Evolutionary conservation across 805 yeast species (phyloP).

Genomic region (Yamadazyma nakazawae): DNA sequence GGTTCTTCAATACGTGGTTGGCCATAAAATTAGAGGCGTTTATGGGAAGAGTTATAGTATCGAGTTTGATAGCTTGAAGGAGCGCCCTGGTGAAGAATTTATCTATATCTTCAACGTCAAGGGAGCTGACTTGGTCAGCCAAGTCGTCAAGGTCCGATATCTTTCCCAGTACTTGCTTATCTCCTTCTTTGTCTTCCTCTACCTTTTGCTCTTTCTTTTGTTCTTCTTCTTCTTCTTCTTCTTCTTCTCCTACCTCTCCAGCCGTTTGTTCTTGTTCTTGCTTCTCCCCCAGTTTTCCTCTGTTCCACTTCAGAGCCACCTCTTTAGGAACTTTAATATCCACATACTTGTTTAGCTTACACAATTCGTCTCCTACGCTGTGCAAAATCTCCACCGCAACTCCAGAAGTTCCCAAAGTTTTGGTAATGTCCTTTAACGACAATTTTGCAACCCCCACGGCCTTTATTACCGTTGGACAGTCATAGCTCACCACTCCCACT

Average conservation of each 20-base stretch:
- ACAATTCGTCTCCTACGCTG: slow-evolving; percentile 62
- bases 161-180: slow-evolving; percentile 1
- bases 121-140: slow-evolving; percentile 14
- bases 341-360: slow-evolving; percentile 45
- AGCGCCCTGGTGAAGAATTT: slow-evolving; percentile 69
- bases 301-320: slow-evolving; percentile 7
- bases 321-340: slow-evolving; percentile 30
- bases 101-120: slow-evolving; percentile 68
- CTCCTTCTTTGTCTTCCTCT: neutral
- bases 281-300: slow-evolving; percentile 12
- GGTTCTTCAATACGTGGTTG: slow-evolving; percentile 59
- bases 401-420: slow-evolving; percentile 66
- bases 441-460: slow-evolving; percentile 67
- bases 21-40: slow-evolving; percentile 75
- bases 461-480: slow-evolving; percentile 57
- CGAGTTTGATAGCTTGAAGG: slow-evolving; percentile 61
- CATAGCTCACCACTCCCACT: slow-evolving; percentile 68
- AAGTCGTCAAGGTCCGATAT: slow-evolving; percentile 12
- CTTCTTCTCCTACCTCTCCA: slow-evolving; percentile 13
- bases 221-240: neutral
- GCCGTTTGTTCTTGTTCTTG: slow-evolving; percentile 12
- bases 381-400: slow-evolving; percentile 77
- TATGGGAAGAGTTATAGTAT: slow-evolving; percentile 60
- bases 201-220: neutral
- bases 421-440: slow-evolving; percentile 42